Conservation (phyloP, 202 grass and related monocot species). For the Zoysia matrella region DNA sequence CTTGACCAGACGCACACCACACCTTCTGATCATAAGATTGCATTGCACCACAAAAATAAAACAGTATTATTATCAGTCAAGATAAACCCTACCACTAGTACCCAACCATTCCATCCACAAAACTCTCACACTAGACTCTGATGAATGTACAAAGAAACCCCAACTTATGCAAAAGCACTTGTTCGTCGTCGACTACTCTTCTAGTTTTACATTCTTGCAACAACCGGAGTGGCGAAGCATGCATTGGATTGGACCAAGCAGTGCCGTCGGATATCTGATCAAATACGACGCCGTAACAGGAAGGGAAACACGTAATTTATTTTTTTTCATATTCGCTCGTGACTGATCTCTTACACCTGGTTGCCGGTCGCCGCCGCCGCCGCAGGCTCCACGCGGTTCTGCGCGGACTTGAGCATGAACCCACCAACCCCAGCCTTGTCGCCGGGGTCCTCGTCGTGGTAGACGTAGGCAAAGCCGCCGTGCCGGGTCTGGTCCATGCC, state of each 20-base stretch:
- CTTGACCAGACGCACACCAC: slow-evolving; percentile 50
- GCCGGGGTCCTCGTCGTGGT: slow-evolving; percentile 69
- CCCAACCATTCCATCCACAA: slow-evolving; percentile 1
- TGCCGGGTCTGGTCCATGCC: slow-evolving; percentile 89
- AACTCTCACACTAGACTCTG: background rate
- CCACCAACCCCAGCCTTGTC: slow-evolving; percentile 46
- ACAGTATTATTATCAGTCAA: slow-evolving; percentile 6
- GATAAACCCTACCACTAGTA: slow-evolving; percentile 24
- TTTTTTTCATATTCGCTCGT: background rate
- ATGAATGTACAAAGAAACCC: background rate
- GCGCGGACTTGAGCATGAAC: slow-evolving; percentile 72
- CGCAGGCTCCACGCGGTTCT: slow-evolving; percentile 60
- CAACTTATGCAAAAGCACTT: background rate
- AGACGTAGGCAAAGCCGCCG: slow-evolving; percentile 78
- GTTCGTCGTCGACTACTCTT: background rate
- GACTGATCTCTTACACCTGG: slow-evolving; percentile 36
- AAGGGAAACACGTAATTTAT: slow-evolving; percentile 5
- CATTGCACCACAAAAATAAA: slow-evolving; percentile 45
- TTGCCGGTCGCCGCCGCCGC: background rate
- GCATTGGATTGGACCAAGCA: slow-evolving; percentile 8
- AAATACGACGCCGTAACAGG: slow-evolving; percentile 12
- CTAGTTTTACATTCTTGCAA: slow-evolving; percentile 10
- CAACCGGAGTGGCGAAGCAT: background rate
- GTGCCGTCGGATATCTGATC: slow-evolving; percentile 9
- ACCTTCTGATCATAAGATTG: slow-evolving; percentile 15